These are phyloP conservation scores for Aegilops umbellulata DNA, from an alignment of 176 grass and related monocot species.

Conservation along the genomic window DNA sequence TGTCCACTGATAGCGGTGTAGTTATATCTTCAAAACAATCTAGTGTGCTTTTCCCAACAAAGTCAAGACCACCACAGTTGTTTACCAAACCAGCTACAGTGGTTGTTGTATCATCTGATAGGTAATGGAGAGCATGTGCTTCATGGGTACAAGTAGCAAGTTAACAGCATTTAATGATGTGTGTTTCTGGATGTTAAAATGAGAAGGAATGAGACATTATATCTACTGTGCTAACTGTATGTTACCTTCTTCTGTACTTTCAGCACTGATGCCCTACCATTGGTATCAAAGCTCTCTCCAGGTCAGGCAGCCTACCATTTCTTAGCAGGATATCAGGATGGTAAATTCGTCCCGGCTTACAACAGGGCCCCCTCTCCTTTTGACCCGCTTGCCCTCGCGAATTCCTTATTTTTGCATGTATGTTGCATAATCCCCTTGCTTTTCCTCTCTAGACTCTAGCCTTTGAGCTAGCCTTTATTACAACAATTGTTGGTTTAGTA, in stretches of 20 bases:
- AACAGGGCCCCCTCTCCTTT: constrained; percentile 51
- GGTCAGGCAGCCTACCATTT: constrained; percentile 89
- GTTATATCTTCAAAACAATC: constrained; percentile 53
- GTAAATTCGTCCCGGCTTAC: constrained; percentile 77
- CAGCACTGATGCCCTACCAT: constrained; percentile 63
- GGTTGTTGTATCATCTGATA: constrained; percentile 66
- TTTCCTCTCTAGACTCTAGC: neutral
- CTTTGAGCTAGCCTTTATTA: neutral
- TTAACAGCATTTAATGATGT: neutral
- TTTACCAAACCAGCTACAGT: constrained; percentile 49
- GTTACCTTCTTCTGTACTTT: constrained; percentile 24
- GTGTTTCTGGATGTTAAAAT: constrained; percentile 6
- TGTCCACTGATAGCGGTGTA: constrained; percentile 60
- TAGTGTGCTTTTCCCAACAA: constrained; percentile 54
- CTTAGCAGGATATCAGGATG: constrained; percentile 82
- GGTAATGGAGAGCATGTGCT: constrained; percentile 43
- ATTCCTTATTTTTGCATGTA: constrained; percentile 62
- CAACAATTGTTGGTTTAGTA: neutral
- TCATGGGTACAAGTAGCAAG: constrained; percentile 1
- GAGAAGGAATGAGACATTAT: neutral
- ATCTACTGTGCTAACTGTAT: neutral
- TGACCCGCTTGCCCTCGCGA: constrained; percentile 60
- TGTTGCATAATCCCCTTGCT: neutral
- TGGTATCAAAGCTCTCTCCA: constrained; percentile 62
- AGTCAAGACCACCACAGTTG: constrained; percentile 26